Conservation (phyloP, 2,329 filamentous ascomycete species). For the Rugonectria rugulosa region DNA sequence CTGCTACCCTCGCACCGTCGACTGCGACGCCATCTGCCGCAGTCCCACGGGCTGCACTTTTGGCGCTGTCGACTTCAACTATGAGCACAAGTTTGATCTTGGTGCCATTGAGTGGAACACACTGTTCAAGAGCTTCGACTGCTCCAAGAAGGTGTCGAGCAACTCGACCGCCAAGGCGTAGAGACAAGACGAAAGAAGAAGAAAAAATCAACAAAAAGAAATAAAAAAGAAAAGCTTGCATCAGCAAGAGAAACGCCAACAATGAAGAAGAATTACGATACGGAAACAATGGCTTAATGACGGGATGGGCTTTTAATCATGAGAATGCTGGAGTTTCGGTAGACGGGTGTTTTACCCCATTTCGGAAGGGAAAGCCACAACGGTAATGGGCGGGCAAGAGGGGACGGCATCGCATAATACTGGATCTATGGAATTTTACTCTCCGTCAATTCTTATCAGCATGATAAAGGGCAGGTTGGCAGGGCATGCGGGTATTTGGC, state of each 20-base stretch:
- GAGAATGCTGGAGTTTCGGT: conserved; percentile 6
- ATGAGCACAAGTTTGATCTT: conserved; percentile 57
- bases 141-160: conserved; percentile 31
- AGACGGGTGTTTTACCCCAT: conserved; percentile 19
- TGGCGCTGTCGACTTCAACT: conserved; percentile 55
- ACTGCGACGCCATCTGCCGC: conserved; percentile 54
- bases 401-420: neutral
- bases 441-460: neutral
- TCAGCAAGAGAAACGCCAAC: neutral
- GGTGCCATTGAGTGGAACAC: conserved; percentile 54
- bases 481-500: neutral
- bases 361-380: conserved; percentile 9
- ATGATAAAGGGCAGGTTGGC: neutral
- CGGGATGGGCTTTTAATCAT: conserved; percentile 1
- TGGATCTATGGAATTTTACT: neutral
- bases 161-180: conserved; percentile 3
- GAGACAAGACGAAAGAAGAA: neutral
- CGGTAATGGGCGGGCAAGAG: neutral
- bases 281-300: conserved; percentile 6
- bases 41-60: conserved; percentile 62
- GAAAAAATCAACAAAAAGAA: neutral
- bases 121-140: conserved; percentile 47
- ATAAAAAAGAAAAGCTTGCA: neutral
- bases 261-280: neutral
- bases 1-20: conserved; percentile 54